Conservation (phyloP, 352 stramenopile genomes). For the Peronospora farinosa region DNA sequence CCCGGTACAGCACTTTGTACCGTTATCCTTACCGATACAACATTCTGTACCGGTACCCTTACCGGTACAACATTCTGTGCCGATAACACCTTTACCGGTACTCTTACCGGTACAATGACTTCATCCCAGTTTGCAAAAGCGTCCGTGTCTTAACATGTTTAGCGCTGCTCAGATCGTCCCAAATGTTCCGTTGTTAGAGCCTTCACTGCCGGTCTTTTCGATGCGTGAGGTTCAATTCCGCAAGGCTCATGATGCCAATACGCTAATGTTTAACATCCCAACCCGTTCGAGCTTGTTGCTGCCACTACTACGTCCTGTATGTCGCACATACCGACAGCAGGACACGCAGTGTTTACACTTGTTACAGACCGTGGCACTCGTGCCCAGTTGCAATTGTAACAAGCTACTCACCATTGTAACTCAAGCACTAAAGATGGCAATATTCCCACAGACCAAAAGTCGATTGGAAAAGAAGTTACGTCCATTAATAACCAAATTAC, state of each 20-base stretch:
- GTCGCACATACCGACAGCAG: slow-evolving; percentile 52
- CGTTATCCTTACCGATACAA: too few relatives aligned
- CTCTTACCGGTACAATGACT: too few relatives aligned
- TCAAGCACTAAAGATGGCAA: slow-evolving; percentile 44
- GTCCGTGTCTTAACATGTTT: slow-evolving; percentile 6
- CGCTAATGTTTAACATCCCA: slow-evolving; percentile 45
- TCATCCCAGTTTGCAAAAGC: neutral
- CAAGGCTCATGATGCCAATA: slow-evolving; percentile 56
- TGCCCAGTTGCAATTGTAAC: slow-evolving; percentile 56
- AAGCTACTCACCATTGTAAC: slow-evolving; percentile 40
- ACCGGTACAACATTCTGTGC: too few relatives aligned
- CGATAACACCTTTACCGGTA: too few relatives aligned
- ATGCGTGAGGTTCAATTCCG: slow-evolving; percentile 39
- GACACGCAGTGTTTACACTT: slow-evolving; percentile 67
- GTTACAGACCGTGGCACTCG: slow-evolving; percentile 49
- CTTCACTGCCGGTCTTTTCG: slow-evolving; percentile 44
- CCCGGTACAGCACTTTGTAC: too few relatives aligned
- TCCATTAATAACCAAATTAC: slow-evolving; percentile 19
- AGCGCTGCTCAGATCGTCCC: slow-evolving; percentile 4
- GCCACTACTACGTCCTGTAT: slow-evolving; percentile 35
- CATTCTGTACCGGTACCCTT: too few relatives aligned
- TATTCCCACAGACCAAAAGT: slow-evolving; percentile 31
- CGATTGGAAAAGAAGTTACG: slow-evolving; percentile 31
- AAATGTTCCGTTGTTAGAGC: slow-evolving; percentile 4
- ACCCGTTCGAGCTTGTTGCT: slow-evolving; percentile 52